Evolutionary conservation across 1,139 yeast species (phyloP).

Genomic region (Yamadazyma triangularis): DNA sequence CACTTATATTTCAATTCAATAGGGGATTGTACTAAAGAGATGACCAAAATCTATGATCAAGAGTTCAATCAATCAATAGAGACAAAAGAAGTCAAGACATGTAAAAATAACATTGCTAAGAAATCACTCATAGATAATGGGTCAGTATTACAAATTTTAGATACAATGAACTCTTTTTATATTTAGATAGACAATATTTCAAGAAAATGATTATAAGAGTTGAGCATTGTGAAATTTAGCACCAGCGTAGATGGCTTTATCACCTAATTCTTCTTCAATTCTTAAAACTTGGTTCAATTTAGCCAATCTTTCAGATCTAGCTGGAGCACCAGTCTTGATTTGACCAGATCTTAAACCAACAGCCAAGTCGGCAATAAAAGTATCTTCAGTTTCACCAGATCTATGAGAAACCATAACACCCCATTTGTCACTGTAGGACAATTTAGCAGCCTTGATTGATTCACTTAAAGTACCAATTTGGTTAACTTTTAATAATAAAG

Average conservation of each 20-base stretch:
- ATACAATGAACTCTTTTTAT: constrained; percentile 8
- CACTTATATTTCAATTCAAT: constrained; percentile 2
- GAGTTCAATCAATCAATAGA: constrained; percentile 2
- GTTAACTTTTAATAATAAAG: constrained; percentile 87
- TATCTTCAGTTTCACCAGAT: constrained; percentile 96
- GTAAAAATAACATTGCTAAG: constrained; percentile 1
- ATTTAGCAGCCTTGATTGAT: constrained; percentile 83
- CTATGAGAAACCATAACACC: constrained; percentile 95
- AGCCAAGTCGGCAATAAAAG: constrained; percentile 87
- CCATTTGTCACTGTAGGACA: constrained; percentile 81
- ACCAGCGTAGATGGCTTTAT: constrained; percentile 86
- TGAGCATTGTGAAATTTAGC: constrained; percentile 5
- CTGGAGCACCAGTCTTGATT: constrained; percentile 97
- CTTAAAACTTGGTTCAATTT: constrained; percentile 89
- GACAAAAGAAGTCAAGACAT: background rate
- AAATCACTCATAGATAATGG: constrained; percentile 4
- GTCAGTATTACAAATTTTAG: constrained; percentile 3
- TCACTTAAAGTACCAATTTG: constrained; percentile 84
- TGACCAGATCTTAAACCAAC: constrained; percentile 94
- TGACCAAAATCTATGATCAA: constrained; percentile 1
- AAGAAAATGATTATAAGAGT: constrained; percentile 2
- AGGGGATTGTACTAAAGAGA: background rate
- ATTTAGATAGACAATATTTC: background rate
- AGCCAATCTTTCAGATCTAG: constrained; percentile 95
- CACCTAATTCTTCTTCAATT: constrained; percentile 91